A percentile compares a stretch with the other conserved stretches of the same genome.
Evolutionary conservation across 2,329 filamentous ascomycete species (phyloP).

Genomic region (Pseudogymnoascus sp.): DNA sequence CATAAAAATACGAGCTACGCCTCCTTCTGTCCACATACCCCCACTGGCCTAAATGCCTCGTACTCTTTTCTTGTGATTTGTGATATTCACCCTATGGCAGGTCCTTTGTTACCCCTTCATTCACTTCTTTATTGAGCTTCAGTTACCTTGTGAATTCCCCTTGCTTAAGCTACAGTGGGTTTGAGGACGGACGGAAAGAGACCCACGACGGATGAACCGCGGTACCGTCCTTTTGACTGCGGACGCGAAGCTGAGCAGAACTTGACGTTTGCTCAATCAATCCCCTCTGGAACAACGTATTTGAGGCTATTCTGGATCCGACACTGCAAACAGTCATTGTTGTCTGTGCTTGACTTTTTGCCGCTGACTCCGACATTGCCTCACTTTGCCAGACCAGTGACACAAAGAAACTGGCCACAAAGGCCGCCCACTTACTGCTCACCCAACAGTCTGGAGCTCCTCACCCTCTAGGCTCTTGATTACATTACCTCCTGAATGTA

Average conservation of each 20-base stretch:
- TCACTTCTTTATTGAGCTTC: neutral
- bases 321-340: neutral
- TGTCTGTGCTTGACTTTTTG: neutral
- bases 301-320: neutral
- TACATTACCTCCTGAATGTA: neutral
- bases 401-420: neutral
- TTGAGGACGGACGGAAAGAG: neutral
- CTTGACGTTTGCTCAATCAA: neutral
- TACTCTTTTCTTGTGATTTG: neutral
- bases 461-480: neutral
- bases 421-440: neutral
- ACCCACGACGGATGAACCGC: constrained; percentile 1
- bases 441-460: neutral
- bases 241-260: constrained; percentile 1
- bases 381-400: neutral
- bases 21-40: neutral
- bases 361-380: neutral
- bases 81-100: constrained; percentile 3
- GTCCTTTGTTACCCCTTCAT: neutral
- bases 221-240: neutral
- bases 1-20: constrained; percentile 8
- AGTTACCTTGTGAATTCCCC: neutral
- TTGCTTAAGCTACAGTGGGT: constrained; percentile 2
- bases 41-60: neutral
- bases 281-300: neutral